A percentile compares a stretch with the other conserved stretches of the same genome.
Conservation (phyloP, 495 filamentous ascomycete genomes). For the Tuber umbilicatum region DNA sequence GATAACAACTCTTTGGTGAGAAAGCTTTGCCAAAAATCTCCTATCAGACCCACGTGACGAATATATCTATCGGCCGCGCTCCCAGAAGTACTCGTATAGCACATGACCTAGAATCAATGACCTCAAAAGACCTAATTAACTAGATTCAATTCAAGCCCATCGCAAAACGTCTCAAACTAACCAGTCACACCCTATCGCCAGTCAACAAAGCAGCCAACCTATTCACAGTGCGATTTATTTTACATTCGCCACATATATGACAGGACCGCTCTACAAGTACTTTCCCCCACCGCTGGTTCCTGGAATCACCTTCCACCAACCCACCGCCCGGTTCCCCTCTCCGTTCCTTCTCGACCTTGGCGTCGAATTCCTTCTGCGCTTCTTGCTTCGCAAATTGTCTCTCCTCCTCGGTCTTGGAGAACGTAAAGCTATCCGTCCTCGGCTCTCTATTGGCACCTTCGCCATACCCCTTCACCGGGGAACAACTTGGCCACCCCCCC, state of each 20-base stretch:
- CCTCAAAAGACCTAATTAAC: not conserved
- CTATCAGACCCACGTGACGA: too few species aligned
- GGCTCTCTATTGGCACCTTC: constrained; percentile 1
- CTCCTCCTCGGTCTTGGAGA: constrained; percentile 44
- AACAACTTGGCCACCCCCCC: constrained; percentile 40
- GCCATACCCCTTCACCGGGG: constrained; percentile 8
- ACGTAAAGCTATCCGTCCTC: constrained; percentile 46
- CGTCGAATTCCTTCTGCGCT: constrained; percentile 53
- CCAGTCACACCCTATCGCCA: not conserved
- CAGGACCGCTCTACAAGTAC: not conserved
- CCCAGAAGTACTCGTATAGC: too few species aligned
- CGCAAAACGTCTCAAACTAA: not conserved
- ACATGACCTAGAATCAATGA: not conserved
- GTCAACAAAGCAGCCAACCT: not conserved
- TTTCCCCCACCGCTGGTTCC: constrained; percentile 5
- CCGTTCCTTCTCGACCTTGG: constrained; percentile 48
- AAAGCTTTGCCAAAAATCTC: too few species aligned
- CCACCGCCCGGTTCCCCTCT: constrained; percentile 35
- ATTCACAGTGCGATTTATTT: not conserved
- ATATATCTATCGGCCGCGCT: too few species aligned
- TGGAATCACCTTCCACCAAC: constrained; percentile 19
- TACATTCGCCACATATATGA: not conserved
- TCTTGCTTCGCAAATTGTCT: constrained; percentile 45
- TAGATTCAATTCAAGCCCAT: not conserved
- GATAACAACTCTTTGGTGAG: too few species aligned